Conservation (phyloP, 2,329 filamentous ascomycete species). For the Curvularia sp. region DNA sequence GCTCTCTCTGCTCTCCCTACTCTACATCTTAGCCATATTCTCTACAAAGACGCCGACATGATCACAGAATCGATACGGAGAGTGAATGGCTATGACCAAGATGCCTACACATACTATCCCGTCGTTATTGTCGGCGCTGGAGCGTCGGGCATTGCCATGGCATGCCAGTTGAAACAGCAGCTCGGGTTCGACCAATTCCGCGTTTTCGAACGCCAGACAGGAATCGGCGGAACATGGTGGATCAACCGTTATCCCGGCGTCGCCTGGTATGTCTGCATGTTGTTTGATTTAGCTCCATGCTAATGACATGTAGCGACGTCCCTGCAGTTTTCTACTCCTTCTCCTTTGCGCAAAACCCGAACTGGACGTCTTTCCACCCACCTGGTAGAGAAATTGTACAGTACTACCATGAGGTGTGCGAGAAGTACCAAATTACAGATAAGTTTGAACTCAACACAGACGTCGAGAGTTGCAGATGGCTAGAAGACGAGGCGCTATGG, state of each 20-base stretch:
- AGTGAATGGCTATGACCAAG: constrained; percentile 48
- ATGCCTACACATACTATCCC: constrained; percentile 55
- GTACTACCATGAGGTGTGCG: constrained; percentile 63
- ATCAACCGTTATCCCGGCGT: constrained; percentile 65
- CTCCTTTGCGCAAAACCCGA: constrained; percentile 61
- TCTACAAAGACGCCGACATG: constrained; percentile 25
- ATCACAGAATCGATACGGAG: constrained; percentile 47
- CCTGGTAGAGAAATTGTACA: constrained; percentile 59
- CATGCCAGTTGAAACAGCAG: constrained; percentile 64
- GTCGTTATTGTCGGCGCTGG: constrained; percentile 68
- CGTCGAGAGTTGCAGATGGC: constrained; percentile 61
- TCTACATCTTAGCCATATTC: neutral
- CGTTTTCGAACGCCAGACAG: constrained; percentile 66
- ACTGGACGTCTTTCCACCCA: constrained; percentile 61
- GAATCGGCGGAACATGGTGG: constrained; percentile 70
- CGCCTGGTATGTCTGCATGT: constrained; percentile 35
- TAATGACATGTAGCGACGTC: constrained; percentile 47
- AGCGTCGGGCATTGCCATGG: constrained; percentile 68
- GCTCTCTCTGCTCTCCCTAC: neutral
- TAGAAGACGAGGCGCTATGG: constrained; percentile 63
- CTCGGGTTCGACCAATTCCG: constrained; percentile 66
- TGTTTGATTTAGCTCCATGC: constrained; percentile 1
- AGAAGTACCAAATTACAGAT: constrained; percentile 60
- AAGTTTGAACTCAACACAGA: constrained; percentile 67
- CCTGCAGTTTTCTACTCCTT: constrained; percentile 65